Evolutionary conservation across 179 eudicot genomes (phyloP).

Genomic region (Carnegiea gigantea): DNA sequence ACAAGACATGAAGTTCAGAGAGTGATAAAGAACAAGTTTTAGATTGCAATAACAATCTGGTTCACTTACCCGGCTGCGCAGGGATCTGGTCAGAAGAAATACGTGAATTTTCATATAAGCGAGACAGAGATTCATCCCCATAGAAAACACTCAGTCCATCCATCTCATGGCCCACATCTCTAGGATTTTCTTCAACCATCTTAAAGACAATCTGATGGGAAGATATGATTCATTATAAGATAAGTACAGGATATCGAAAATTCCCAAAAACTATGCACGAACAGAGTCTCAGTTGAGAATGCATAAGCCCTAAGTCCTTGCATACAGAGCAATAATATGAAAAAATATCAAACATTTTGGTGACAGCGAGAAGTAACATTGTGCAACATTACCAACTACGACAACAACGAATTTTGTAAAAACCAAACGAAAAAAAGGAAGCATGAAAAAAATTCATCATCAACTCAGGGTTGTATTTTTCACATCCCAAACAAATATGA

Average conservation of each 20-base stretch:
- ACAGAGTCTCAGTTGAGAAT: neutral
- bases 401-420: neutral
- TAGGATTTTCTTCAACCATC: constrained; percentile 91
- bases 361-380: neutral
- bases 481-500: neutral
- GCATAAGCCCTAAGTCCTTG: neutral
- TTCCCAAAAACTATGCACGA: neutral
- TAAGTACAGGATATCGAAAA: neutral
- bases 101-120: constrained; percentile 91
- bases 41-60: neutral
- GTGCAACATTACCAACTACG: neutral
- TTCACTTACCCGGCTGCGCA: constrained; percentile 63
- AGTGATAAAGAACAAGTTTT: constrained; percentile 6
- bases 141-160: constrained; percentile 66
- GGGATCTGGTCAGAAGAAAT: constrained; percentile 86
- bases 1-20: constrained; percentile 6
- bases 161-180: constrained; percentile 91
- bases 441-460: neutral
- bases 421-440: neutral
- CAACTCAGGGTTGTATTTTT: neutral
- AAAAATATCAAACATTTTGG: neutral
- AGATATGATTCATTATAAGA: constrained; percentile 12
- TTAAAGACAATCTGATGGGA: constrained; percentile 77
- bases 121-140: constrained; percentile 95
- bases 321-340: neutral